phyloP scores from a whole-genome alignment of 1,284 basidiomycete genomes.

The Inonotus obliquus region DNA sequence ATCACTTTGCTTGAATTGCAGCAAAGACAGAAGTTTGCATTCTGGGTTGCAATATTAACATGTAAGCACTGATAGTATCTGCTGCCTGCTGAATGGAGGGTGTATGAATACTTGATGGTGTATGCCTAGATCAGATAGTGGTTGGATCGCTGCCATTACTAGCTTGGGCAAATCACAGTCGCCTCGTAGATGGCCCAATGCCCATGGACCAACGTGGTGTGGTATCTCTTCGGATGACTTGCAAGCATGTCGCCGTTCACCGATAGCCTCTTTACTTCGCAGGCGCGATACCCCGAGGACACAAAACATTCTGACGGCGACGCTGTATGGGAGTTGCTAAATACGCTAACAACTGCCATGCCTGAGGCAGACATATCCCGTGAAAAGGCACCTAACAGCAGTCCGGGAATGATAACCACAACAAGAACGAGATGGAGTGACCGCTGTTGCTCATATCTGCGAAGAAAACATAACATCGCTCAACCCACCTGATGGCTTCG shows the following conservation, averaged over 20 bases:
- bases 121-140: constrained; percentile 62
- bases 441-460: too few relatives aligned
- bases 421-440: too few relatives aligned
- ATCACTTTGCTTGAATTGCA: too few relatives aligned
- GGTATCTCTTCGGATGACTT: constrained; percentile 60
- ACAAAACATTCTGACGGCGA: constrained; percentile 45
- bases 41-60: too few relatives aligned
- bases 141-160: constrained; percentile 53
- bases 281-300: constrained; percentile 62
- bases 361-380: constrained; percentile 30
- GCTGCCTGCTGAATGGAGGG: too few relatives aligned
- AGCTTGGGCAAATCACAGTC: constrained; percentile 62
- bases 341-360: constrained; percentile 41
- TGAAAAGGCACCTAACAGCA: too few relatives aligned
- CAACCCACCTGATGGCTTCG: too few relatives aligned
- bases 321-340: constrained; percentile 60
- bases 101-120: too few relatives aligned
- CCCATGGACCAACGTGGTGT: constrained; percentile 47
- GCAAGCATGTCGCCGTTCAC: constrained; percentile 68
- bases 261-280: constrained; percentile 65
- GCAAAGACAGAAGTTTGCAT: too few relatives aligned
- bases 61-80: too few relatives aligned
- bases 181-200: constrained; percentile 78
- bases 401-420: constrained; percentile 4
- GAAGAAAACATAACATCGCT: too few relatives aligned